A percentile compares a stretch with the other conserved stretches of the same genome.
phyloP scores from a whole-genome alignment of 164 flowering plant genomes.

The Platanus orientalis region DNA sequence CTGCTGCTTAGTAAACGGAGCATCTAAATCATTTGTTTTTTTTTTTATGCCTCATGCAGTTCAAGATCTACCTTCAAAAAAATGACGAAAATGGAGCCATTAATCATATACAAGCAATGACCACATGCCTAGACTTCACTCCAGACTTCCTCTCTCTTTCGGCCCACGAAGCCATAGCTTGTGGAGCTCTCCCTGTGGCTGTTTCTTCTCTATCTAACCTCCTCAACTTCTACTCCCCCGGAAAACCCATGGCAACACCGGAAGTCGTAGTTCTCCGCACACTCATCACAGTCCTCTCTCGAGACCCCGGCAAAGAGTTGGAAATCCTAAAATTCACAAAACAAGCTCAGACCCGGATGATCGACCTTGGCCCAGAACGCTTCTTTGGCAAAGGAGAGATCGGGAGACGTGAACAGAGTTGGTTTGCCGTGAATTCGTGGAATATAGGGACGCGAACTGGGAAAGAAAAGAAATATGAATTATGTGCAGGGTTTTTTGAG shows the following conservation, averaged over 20 bases:
- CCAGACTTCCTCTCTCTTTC: slow-evolving; percentile 83
- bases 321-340: slow-evolving; percentile 54
- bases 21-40: too few relatives aligned
- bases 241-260: slow-evolving; percentile 57
- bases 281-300: slow-evolving; percentile 51
- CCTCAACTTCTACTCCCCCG: slow-evolving; percentile 51
- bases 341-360: slow-evolving; percentile 40
- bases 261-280: slow-evolving; percentile 76
- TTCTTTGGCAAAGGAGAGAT: slow-evolving; percentile 80
- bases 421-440: slow-evolving; percentile 86
- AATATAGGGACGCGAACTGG: slow-evolving; percentile 68
- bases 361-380: slow-evolving; percentile 54
- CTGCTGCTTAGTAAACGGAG: too few relatives aligned
- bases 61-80: slow-evolving; percentile 79
- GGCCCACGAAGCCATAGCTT: slow-evolving; percentile 93
- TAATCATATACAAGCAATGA: slow-evolving; percentile 68
- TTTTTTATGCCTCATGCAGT: slow-evolving; percentile 38
- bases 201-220: slow-evolving; percentile 62
- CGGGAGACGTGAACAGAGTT: slow-evolving; percentile 70
- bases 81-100: slow-evolving; percentile 52
- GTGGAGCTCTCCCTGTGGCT: slow-evolving; percentile 71
- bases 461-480: slow-evolving; percentile 44
- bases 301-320: slow-evolving; percentile 39
- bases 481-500: slow-evolving; percentile 60
- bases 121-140: slow-evolving; percentile 73